These are phyloP conservation scores for Monosporascus sp. DNA, from an alignment of 2,329 filamentous ascomycete species.

Conservation along the genomic window DNA sequence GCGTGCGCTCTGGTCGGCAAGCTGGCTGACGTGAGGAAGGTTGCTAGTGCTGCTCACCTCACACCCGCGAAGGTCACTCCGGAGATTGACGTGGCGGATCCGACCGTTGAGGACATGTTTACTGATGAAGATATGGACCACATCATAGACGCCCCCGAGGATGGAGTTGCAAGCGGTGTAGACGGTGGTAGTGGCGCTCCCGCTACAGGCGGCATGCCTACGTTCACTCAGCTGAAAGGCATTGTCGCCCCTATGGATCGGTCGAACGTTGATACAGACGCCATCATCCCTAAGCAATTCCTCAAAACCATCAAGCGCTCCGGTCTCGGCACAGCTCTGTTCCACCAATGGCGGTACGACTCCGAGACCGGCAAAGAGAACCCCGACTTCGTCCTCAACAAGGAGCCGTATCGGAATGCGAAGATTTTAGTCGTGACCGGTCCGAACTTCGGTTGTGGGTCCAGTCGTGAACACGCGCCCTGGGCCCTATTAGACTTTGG, in stretches of 20 bases:
- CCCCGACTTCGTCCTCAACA: constrained; percentile 81
- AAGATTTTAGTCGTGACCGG: constrained; percentile 93
- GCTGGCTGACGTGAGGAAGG: constrained; percentile 67
- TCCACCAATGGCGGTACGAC: constrained; percentile 77
- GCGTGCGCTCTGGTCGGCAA: constrained; percentile 86
- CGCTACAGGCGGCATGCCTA: constrained; percentile 63
- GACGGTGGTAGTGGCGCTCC: constrained; percentile 44
- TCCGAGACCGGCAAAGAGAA: constrained; percentile 65
- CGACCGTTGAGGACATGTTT: constrained; percentile 49
- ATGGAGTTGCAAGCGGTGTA: constrained; percentile 61
- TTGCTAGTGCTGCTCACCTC: neutral
- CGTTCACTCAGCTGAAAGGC: constrained; percentile 79
- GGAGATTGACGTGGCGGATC: constrained; percentile 59
- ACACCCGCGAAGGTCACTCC: constrained; percentile 20
- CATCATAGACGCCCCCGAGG: constrained; percentile 55
- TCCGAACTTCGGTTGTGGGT: constrained; percentile 91
- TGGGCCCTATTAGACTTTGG: constrained; percentile 97
- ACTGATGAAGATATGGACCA: constrained; percentile 45
- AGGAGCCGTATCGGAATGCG: constrained; percentile 74
- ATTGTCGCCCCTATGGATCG: constrained; percentile 83
- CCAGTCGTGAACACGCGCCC: constrained; percentile 88
- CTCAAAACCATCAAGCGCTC: constrained; percentile 99
- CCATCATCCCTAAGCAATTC: constrained; percentile 99
- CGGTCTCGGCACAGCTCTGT: constrained; percentile 81
- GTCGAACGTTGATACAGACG: constrained; percentile 95